Evolutionary conservation across 495 filamentous ascomycete genomes (phyloP).

Genomic region (Talaromyces wortmannii): DNA sequence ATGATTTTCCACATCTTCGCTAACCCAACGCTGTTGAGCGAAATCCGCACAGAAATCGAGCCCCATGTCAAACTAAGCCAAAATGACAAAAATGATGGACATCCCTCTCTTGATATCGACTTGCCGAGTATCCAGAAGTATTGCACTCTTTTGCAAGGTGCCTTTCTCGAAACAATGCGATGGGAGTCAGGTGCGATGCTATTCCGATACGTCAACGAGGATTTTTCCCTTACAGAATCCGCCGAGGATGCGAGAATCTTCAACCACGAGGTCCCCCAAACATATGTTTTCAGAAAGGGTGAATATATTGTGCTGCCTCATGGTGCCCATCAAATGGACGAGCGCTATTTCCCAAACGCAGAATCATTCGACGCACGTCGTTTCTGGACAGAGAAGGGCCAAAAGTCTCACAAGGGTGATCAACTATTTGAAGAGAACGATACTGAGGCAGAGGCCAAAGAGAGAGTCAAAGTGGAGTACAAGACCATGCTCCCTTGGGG

Average conservation of each 20-base stretch:
- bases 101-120: slow-evolving; percentile 42
- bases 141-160: slow-evolving; percentile 45
- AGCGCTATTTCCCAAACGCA: slow-evolving; percentile 39
- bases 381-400: slow-evolving; percentile 30
- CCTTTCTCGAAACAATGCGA: slow-evolving; percentile 47
- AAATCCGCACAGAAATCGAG: slow-evolving; percentile 44
- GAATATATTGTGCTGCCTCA: slow-evolving; percentile 41
- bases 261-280: slow-evolving; percentile 15
- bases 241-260: slow-evolving; percentile 24
- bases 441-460: slow-evolving; percentile 22
- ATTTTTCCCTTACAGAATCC: slow-evolving; percentile 37
- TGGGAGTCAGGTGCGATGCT: slow-evolving; percentile 40
- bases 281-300: slow-evolving; percentile 40
- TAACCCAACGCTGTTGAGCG: slow-evolving; percentile 31
- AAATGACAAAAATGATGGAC: slow-evolving; percentile 38
- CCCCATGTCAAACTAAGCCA: slow-evolving; percentile 36
- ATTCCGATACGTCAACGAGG: slow-evolving; percentile 31
- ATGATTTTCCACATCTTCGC: slow-evolving; percentile 45
- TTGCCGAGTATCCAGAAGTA: slow-evolving; percentile 30
- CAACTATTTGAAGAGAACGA: slow-evolving; percentile 2
- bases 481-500: slow-evolving; percentile 39
- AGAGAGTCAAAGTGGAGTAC: slow-evolving; percentile 14
- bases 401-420: slow-evolving; percentile 7
- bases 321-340: slow-evolving; percentile 41
- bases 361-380: slow-evolving; percentile 44